Evolutionary conservation across 2,329 filamentous ascomycete species (phyloP).

Genomic region (Claviceps sorghi): DNA sequence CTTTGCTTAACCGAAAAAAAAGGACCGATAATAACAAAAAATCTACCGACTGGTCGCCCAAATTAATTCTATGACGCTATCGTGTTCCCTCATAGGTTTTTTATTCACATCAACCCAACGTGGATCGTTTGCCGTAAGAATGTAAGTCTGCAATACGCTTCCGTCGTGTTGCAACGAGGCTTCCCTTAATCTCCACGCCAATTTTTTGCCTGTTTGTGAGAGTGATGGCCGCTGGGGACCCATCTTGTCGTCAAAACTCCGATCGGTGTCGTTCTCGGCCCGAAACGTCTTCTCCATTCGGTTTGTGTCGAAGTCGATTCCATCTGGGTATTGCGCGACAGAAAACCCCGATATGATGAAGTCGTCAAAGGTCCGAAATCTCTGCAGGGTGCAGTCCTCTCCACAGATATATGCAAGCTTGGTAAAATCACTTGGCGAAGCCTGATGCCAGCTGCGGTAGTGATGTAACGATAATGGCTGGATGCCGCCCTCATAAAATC

Average conservation of each 20-base stretch:
- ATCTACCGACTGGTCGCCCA: constrained; percentile 26
- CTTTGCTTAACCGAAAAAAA: neutral
- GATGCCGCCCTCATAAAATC: constrained; percentile 47
- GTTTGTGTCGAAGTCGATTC: constrained; percentile 31
- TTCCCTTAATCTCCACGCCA: constrained; percentile 38
- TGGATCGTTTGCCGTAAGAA: constrained; percentile 34
- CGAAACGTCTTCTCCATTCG: constrained; percentile 39
- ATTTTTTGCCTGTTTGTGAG: constrained; percentile 32
- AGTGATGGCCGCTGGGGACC: constrained; percentile 32
- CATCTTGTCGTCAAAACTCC: constrained; percentile 34
- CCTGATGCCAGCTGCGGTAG: constrained; percentile 46
- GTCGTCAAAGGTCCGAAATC: constrained; percentile 39
- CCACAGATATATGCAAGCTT: constrained; percentile 30
- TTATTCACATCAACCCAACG: constrained; percentile 33
- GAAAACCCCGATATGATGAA: constrained; percentile 45
- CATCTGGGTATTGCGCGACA: constrained; percentile 38
- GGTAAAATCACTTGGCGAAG: constrained; percentile 37
- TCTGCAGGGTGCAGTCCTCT: constrained; percentile 42
- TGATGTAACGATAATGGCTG: constrained; percentile 47
- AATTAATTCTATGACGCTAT: constrained; percentile 40
- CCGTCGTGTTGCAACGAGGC: constrained; percentile 30
- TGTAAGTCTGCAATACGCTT: constrained; percentile 36
- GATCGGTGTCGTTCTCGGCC: constrained; percentile 29
- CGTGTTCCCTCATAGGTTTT: constrained; percentile 32
- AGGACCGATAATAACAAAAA: neutral